These are phyloP conservation scores for Backusella australiensis DNA, from an alignment of 192 early-diverging fungal genomes.

Conservation along the genomic window DNA sequence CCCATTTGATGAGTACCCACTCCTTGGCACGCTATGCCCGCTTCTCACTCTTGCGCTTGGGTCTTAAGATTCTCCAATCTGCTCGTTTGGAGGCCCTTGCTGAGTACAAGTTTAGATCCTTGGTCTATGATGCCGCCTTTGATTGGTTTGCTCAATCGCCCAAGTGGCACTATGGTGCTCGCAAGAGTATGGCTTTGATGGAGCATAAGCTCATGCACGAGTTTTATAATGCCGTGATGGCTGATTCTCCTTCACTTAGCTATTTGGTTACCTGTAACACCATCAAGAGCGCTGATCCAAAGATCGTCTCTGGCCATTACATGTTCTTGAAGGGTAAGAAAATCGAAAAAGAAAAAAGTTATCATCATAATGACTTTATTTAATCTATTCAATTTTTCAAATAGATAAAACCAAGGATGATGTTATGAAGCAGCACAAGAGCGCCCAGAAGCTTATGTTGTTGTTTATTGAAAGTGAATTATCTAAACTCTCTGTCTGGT, in stretches of 20 bases:
- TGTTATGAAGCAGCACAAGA: conserved; percentile 46
- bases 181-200: conserved; percentile 56
- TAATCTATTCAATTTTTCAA: neutral
- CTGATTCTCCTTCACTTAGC: conserved; percentile 58
- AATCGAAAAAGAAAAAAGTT: neutral
- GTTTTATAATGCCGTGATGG: conserved; percentile 55
- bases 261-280: conserved; percentile 45
- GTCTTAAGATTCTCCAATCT: conserved; percentile 71
- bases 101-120: conserved; percentile 62
- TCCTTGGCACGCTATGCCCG: conserved; percentile 73
- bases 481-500: conserved; percentile 80
- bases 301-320: conserved; percentile 30
- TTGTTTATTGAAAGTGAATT: conserved; percentile 91
- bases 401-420: conserved; percentile 52
- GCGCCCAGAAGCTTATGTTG: conserved; percentile 64
- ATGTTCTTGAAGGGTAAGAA: conserved; percentile 34
- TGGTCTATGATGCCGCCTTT: conserved; percentile 70
- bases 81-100: conserved; percentile 62
- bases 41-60: conserved; percentile 75
- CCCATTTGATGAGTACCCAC: conserved; percentile 53
- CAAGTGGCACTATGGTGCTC: conserved; percentile 78
- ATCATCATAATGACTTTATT: neutral
- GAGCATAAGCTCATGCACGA: conserved; percentile 70
- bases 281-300: conserved; percentile 30
- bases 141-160: conserved; percentile 82